Evolutionary conservation across 768 basidiomycete genomes (phyloP).

Genomic region (Amanita rubescens): DNA sequence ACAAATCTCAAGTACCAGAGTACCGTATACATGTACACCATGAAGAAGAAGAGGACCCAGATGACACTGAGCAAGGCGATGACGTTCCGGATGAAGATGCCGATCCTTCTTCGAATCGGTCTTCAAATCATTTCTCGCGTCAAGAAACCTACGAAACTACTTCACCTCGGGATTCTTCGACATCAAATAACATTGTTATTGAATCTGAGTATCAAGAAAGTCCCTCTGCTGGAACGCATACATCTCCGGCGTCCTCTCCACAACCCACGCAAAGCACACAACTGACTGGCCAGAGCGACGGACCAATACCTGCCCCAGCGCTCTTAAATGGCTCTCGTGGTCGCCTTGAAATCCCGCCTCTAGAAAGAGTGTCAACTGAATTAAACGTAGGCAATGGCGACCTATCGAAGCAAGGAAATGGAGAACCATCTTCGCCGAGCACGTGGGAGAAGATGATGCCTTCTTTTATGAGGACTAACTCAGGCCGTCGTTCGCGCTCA

Average conservation of each 20-base stretch:
- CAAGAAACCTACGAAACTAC: constrained; percentile 41
- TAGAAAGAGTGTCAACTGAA: constrained; percentile 41
- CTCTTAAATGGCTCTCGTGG: constrained; percentile 57
- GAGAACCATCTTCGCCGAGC: constrained; percentile 45
- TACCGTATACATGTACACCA: constrained; percentile 57
- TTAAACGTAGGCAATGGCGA: constrained; percentile 43
- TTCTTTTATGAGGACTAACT: constrained; percentile 55
- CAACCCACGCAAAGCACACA: constrained; percentile 37
- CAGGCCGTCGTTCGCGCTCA: constrained; percentile 70
- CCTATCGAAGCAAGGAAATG: constrained; percentile 46
- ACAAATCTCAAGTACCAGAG: constrained; percentile 37
- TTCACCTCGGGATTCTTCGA: constrained; percentile 49
- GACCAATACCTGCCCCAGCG: constrained; percentile 36
- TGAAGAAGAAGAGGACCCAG: constrained; percentile 42
- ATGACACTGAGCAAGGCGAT: constrained; percentile 37
- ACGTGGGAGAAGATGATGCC: constrained; percentile 71
- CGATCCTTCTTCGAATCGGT: constrained; percentile 45
- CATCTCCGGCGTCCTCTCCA: constrained; percentile 31
- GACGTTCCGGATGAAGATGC: constrained; percentile 30
- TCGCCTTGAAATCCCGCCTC: constrained; percentile 53
- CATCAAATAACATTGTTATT: constrained; percentile 54
- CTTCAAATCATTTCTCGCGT: constrained; percentile 38
- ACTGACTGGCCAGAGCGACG: constrained; percentile 33
- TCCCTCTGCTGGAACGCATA: constrained; percentile 21
- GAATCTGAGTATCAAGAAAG: constrained; percentile 57